phyloP scores from a whole-genome alignment of 352 stramenopile species.

The Pythium vanterpoolii region DNA sequence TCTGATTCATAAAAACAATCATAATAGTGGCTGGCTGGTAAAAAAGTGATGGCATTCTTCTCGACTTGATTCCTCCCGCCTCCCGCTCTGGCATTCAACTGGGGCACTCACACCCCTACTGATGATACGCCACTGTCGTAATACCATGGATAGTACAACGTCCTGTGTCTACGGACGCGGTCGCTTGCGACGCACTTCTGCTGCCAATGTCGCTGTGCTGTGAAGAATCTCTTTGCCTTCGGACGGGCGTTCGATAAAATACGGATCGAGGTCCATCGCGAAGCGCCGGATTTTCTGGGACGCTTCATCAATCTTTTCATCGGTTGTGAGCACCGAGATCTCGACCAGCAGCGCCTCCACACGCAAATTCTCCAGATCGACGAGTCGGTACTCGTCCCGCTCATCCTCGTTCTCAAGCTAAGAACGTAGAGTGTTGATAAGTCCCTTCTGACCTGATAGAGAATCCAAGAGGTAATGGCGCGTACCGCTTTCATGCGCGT shows the following conservation, averaged over 20 bases:
- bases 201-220: conserved; percentile 74
- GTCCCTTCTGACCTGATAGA: too few species aligned
- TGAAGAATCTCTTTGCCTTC: conserved; percentile 85
- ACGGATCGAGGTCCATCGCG: conserved; percentile 75
- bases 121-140: too few species aligned
- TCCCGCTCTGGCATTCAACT: too few species aligned
- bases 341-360: conserved; percentile 85
- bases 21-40: too few species aligned
- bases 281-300: conserved; percentile 83
- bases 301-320: conserved; percentile 84
- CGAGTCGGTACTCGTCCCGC: conserved; percentile 81
- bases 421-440: too few species aligned
- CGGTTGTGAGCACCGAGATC: conserved; percentile 77
- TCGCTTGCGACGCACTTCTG: conserved; percentile 76
- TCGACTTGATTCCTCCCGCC: too few species aligned
- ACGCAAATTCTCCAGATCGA: conserved; percentile 78
- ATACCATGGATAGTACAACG: not conserved
- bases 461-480: not conserved
- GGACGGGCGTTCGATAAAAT: conserved; percentile 80
- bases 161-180: conserved; percentile 37
- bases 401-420: conserved; percentile 82
- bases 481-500: conserved; percentile 83
- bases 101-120: too few species aligned
- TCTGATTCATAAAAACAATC: too few species aligned
- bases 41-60: too few species aligned